Conservation (phyloP, 768 basidiomycete genomes). For the Boletus rufocinnamomeus region DNA sequence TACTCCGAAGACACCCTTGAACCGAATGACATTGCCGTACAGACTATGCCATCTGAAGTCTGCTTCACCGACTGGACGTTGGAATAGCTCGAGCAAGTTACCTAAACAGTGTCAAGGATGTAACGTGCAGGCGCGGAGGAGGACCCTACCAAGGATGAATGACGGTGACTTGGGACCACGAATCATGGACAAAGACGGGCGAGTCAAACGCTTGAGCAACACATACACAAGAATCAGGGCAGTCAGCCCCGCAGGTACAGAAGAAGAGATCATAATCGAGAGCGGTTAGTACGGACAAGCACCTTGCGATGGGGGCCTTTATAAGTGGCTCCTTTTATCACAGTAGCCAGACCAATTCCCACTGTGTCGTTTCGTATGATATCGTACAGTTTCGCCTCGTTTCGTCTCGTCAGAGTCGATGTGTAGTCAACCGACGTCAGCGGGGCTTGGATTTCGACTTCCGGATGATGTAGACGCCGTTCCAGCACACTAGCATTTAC, state of each 20-base stretch:
- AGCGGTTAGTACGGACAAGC: not conserved
- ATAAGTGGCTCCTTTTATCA: not conserved
- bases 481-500: no score
- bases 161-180: no score
- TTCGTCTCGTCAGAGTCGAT: not conserved
- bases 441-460: no score
- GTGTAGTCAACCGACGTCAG: no score
- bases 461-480: no score
- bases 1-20: slow-evolving; percentile 29
- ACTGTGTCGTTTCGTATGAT: not conserved
- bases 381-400: not conserved
- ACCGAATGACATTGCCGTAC: slow-evolving; percentile 30
- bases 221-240: no score
- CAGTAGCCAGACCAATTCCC: no score
- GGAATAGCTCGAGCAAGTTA: slow-evolving; percentile 27
- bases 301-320: not conserved
- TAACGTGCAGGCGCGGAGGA: not conserved
- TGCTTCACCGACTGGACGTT: slow-evolving; percentile 27
- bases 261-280: slow-evolving; percentile 7
- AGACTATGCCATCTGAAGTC: slow-evolving; percentile 33
- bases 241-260: not conserved
- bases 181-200: no score
- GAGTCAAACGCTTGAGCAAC: no score
- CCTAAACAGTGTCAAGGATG: slow-evolving; percentile 21
- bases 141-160: no score